Percentiles rank a stretch among this genome's conserved stretches.
Conservation (phyloP, 1,284 basidiomycete genomes). For the Phaffia rhodozyma region DNA sequence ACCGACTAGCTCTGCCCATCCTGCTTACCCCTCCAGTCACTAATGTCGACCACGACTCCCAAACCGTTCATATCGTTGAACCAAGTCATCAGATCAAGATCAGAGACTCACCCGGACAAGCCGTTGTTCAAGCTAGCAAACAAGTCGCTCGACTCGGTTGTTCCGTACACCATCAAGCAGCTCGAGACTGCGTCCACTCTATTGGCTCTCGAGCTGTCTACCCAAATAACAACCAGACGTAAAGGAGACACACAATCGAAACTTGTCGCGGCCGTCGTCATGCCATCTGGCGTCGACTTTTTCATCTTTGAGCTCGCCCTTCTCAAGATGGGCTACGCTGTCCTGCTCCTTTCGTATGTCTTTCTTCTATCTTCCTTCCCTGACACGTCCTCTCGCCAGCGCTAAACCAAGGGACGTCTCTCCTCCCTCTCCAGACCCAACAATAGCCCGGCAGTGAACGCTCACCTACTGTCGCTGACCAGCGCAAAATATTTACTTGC, state of each 20-base stretch:
- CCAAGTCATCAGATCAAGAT: no score
- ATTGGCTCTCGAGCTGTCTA: no score
- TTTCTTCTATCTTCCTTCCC: not conserved
- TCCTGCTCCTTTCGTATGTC: conserved; percentile 5
- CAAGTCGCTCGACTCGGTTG: no score
- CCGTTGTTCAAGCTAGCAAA: no score
- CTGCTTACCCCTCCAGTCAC: no score
- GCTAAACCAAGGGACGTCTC: not conserved
- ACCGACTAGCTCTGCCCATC: no score
- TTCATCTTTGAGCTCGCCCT: conserved; percentile 10
- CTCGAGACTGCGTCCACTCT: no score
- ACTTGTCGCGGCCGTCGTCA: conserved; percentile 5
- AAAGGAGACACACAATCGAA: conserved; percentile 2
- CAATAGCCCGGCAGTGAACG: conserved; percentile 47
- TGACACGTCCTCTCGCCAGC: not conserved
- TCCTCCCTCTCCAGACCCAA: conserved; percentile 31
- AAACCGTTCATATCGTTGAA: no score
- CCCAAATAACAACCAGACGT: not conserved
- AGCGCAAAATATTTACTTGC: conserved; percentile 41
- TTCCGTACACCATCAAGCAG: no score
- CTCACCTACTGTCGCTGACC: conserved; percentile 45
- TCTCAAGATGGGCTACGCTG: conserved; percentile 9
- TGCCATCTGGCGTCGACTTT: conserved; percentile 5
- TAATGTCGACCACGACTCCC: no score
- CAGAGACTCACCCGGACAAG: no score